Percentiles rank a stretch among this genome's conserved stretches.
Conservation (phyloP, 2,329 filamentous ascomycete species). For the Colletotrichum sublineola region DNA sequence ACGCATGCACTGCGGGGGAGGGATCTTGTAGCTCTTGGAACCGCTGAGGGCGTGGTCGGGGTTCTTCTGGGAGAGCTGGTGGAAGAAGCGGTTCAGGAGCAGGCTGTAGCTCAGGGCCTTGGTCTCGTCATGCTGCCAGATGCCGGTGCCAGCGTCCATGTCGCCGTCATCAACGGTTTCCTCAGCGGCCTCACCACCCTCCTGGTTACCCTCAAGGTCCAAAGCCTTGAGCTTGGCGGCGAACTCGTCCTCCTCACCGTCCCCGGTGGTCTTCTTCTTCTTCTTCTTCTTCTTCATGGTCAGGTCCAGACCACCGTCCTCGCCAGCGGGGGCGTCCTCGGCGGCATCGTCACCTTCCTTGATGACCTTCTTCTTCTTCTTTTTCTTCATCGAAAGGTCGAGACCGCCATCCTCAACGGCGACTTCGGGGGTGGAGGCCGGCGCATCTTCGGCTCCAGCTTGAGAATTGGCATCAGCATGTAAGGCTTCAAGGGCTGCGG, state of each 20-base stretch:
- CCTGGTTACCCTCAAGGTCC: constrained; percentile 74
- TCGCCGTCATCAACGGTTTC: constrained; percentile 76
- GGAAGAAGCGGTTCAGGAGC: constrained; percentile 93
- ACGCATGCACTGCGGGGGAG: constrained; percentile 96
- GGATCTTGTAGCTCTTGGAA: constrained; percentile 98
- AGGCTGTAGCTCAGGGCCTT: constrained; percentile 86
- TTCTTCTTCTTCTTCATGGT: constrained; percentile 91
- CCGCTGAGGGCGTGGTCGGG: constrained; percentile 92
- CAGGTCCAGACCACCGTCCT: constrained; percentile 68
- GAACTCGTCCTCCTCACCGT: constrained; percentile 73
- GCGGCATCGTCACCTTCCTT: constrained; percentile 67
- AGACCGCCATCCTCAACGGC: constrained; percentile 70
- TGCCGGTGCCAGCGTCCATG: constrained; percentile 87
- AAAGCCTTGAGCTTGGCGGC: constrained; percentile 73
- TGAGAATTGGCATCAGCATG: constrained; percentile 61
- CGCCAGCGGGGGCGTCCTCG: constrained; percentile 58
- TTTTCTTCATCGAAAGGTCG: constrained; percentile 73
- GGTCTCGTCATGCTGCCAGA: constrained; percentile 87
- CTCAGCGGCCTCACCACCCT: constrained; percentile 70
- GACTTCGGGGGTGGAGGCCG: constrained; percentile 57
- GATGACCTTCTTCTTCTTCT: constrained; percentile 81
- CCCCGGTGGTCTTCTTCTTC: constrained; percentile 69
- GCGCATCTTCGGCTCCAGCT: constrained; percentile 56
- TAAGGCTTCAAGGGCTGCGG: constrained; percentile 68
- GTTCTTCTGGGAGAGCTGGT: constrained; percentile 93